Percentiles rank a stretch among this genome's conserved stretches.
These are phyloP conservation scores for Diacronema lutheri DNA, from an alignment of 78 protist genomes.

Conservation along the genomic window DNA sequence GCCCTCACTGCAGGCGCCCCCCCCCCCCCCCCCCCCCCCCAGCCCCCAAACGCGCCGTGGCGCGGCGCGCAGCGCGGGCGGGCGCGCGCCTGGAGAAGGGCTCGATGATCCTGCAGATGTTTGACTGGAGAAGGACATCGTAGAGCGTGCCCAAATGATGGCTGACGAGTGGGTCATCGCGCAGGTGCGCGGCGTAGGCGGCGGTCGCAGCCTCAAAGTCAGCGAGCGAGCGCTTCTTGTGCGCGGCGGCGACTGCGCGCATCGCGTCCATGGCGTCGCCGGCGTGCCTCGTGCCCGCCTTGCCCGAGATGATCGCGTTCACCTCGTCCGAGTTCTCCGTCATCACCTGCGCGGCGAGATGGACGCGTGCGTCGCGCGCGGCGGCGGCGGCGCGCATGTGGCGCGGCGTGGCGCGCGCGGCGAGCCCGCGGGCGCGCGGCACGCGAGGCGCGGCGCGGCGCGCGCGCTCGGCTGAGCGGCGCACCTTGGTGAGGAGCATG, in stretches of 20 bases:
- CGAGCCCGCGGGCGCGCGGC: too few relatives aligned
- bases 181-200: conserved; percentile 40
- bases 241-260: conserved; percentile 68
- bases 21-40: too few relatives aligned
- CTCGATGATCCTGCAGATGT: conserved; percentile 85
- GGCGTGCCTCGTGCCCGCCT: conserved; percentile 73
- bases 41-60: too few relatives aligned
- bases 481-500: conserved; percentile 75
- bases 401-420: too few relatives aligned
- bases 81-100: conserved; percentile 68
- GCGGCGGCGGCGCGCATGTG: too few relatives aligned
- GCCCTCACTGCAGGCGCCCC: too few relatives aligned
- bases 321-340: conserved; percentile 70
- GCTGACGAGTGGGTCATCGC: conserved; percentile 55
- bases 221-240: conserved; percentile 62
- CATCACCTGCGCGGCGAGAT: not conserved
- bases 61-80: too few relatives aligned
- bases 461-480: too few relatives aligned
- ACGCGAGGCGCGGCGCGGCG: too few relatives aligned
- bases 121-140: conserved; percentile 80
- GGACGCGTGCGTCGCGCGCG: too few relatives aligned
- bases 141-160: conserved; percentile 65
- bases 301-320: conserved; percentile 70
- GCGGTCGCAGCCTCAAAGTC: conserved; percentile 59
- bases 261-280: conserved; percentile 78